These are phyloP conservation scores for Aegle marmelos DNA, from an alignment of 345 rosid genomes.

Conservation along the genomic window DNA sequence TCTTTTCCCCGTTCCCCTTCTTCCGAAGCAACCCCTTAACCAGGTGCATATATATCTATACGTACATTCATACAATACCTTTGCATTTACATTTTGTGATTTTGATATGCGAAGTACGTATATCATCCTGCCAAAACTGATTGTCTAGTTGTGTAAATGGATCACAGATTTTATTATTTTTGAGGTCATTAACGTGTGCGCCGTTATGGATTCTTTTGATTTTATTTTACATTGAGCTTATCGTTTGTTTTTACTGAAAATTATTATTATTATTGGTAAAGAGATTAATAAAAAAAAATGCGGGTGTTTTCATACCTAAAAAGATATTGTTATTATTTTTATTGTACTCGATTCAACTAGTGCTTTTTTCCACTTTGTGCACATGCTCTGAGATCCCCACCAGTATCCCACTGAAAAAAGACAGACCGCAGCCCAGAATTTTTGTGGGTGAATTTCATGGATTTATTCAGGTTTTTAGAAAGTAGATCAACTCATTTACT, in stretches of 20 bases:
- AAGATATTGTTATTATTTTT: not conserved
- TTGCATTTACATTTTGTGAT: too few relatives aligned
- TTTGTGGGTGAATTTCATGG: conserved; percentile 19
- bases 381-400: conserved; percentile 15
- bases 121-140: not conserved
- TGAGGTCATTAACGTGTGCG: not conserved
- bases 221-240: not conserved
- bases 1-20: conserved; percentile 70
- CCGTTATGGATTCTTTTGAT: not conserved
- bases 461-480: not conserved
- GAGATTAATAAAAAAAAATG: not conserved
- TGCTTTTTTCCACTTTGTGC: conserved; percentile 9
- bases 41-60: conserved; percentile 14
- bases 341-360: not conserved
- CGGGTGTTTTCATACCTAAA: not conserved
- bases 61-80: too few relatives aligned
- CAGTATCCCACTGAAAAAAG: conserved; percentile 13
- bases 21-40: conserved; percentile 39
- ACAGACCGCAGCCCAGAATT: not conserved
- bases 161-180: not conserved
- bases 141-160: not conserved
- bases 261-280: not conserved
- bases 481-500: not conserved
- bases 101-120: not conserved
- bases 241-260: not conserved